Evolutionary conservation across 2,329 filamentous ascomycete genomes (phyloP), one percentile per base, ranked within the genome.

Genomic region (Colletotrichum euphorbiae): DNA sequence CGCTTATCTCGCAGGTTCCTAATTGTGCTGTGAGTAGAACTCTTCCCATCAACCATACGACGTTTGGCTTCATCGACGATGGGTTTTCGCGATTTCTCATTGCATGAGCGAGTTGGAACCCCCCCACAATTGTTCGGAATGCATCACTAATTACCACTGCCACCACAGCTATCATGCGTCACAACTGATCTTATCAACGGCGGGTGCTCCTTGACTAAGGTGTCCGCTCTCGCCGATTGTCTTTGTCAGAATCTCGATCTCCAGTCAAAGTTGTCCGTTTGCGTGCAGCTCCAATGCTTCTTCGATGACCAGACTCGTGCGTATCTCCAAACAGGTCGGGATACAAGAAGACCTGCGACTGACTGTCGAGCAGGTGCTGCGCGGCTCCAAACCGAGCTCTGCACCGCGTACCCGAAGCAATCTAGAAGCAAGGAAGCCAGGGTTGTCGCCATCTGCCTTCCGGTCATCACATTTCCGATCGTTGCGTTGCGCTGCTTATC

Each of bases 401-500:
- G 71, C 51, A 64, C 57, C n/a, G 51, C 67, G 11, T 71, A 70
- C 19, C 68, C 71, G 1, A 71, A 65, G 31, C 51, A 61, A 1
- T 72, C 71, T 0, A 56, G 70, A 17, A 52, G 59, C 8, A 52
- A 21, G 9, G 66, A 70, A 45, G 67, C 70, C n/a, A 71, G 63
- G 46, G 72, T 73, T 7, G 74, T 75, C 31, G 74, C 73, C 8
- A 73, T 75, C 58, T 28, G 31, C 15, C 62, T 65, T 4, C 56
- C 68, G 3, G 58, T 33, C 8, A 15, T 71, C 6, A 70, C 67
- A 0, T 59, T 69, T 4, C 48, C 52, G 12, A 33, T 71, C 3
- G 70, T 72, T 3, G 31, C 38, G 3, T 33, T 69, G 6, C 64
- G 71, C 2, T 70, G 65, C 33, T 19, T 67, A 3, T 66, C 71